These are phyloP conservation scores for Cyclaneusma minus DNA, from an alignment of 2,329 filamentous ascomycete species.

Conservation along the genomic window DNA sequence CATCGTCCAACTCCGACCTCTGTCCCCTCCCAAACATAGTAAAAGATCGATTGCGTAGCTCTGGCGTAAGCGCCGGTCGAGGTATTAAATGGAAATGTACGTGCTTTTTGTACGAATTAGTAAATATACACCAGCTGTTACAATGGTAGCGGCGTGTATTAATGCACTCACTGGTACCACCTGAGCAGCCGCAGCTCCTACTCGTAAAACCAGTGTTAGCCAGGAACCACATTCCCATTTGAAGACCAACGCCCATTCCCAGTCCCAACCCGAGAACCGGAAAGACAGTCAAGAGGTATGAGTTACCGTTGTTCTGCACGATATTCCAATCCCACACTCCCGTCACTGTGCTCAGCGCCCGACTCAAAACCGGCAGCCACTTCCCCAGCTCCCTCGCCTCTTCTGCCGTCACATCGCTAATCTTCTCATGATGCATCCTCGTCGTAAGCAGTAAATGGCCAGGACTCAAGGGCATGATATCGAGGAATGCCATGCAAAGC, in stretches of 20 bases:
- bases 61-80: conserved; percentile 44
- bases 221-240: conserved; percentile 1
- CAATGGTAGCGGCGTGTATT: too few relatives aligned
- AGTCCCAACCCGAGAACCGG: conserved; percentile 3
- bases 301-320: conserved; percentile 76
- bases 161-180: too few relatives aligned
- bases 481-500: conserved; percentile 71
- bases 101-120: too few relatives aligned
- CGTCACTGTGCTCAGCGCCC: conserved; percentile 52
- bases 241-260: conserved; percentile 1
- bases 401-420: conserved; percentile 49
- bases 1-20: conserved; percentile 61
- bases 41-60: conserved; percentile 42
- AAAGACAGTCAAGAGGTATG: too few relatives aligned
- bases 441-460: conserved; percentile 78
- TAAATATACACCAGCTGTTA: too few relatives aligned
- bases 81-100: conserved; percentile 94
- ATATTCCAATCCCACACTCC: conserved; percentile 83
- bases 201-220: conserved; percentile 1
- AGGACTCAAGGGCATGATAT: conserved; percentile 74
- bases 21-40: conserved; percentile 70
- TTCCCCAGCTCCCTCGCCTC: conserved; percentile 54
- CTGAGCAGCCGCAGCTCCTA: conserved; percentile 70
- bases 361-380: conserved; percentile 56
- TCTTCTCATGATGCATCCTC: conserved; percentile 59